Evolutionary conservation across 1,139 yeast genomes (phyloP).

Genomic region (Hansenula lynferdii): DNA sequence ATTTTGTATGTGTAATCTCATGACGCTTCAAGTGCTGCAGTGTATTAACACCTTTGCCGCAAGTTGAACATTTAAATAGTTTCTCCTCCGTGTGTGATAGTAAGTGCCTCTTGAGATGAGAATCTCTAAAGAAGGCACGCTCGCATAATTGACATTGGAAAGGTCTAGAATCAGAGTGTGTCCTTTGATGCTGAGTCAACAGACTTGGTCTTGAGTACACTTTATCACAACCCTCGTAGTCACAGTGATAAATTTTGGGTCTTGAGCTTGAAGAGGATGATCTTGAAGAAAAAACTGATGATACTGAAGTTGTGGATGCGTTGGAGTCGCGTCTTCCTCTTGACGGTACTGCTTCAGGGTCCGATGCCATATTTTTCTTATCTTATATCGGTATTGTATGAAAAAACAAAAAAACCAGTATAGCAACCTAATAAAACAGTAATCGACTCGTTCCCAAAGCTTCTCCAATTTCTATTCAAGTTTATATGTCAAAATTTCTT

Average conservation of each 20-base stretch:
- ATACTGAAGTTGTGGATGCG: background rate
- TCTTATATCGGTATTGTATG: too few species aligned
- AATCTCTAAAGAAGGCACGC: conserved; percentile 64
- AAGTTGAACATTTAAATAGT: conserved; percentile 70
- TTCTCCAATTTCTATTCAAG: background rate
- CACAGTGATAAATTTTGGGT: conserved; percentile 57
- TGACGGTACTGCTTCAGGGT: background rate
- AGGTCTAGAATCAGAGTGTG: conserved; percentile 80
- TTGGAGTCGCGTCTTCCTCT: conserved; percentile 1
- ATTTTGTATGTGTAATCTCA: conserved; percentile 68
- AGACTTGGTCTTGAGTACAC: conserved; percentile 79
- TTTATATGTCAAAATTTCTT: background rate
- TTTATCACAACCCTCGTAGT: conserved; percentile 62
- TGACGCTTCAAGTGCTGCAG: conserved; percentile 82
- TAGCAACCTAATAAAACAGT: too few species aligned
- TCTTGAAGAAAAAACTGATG: conserved; percentile 11
- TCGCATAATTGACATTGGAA: conserved; percentile 62
- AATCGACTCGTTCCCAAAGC: too few species aligned
- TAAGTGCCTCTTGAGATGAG: conserved; percentile 74
- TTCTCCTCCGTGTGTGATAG: conserved; percentile 60
- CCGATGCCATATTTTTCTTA: background rate
- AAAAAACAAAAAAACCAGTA: too few species aligned
- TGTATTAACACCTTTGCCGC: conserved; percentile 83
- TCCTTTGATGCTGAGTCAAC: conserved; percentile 72
- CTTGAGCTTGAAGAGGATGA: conserved; percentile 35